phyloP scores from a whole-genome alignment of 2,329 filamentous ascomycete genomes.

The Trichophyton benhamiae region DNA sequence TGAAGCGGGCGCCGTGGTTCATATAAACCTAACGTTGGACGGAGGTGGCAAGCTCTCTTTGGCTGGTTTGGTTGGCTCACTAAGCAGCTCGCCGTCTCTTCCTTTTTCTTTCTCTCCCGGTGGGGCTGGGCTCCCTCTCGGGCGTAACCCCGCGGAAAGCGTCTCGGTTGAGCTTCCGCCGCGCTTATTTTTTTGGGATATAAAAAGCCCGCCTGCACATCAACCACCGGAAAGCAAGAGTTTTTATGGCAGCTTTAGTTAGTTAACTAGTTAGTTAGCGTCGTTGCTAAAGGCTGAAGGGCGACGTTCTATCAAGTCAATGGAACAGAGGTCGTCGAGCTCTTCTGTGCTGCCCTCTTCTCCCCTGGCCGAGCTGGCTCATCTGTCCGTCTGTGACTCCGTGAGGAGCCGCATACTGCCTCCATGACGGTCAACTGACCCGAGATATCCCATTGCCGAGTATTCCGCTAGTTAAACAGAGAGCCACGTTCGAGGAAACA shows the following conservation, averaged over 20 bases:
- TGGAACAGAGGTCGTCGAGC: neutral
- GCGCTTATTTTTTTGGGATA: neutral
- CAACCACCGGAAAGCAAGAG: too few relatives aligned
- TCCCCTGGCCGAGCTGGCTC: neutral
- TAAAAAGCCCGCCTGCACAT: too few relatives aligned
- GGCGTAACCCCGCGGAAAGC: neutral
- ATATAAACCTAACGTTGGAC: neutral
- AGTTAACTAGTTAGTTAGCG: too few relatives aligned
- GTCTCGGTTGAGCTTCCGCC: neutral
- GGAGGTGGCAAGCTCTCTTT: neutral
- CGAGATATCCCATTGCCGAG: constrained; percentile 10
- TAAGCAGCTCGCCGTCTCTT: neutral
- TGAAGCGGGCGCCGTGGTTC: neutral
- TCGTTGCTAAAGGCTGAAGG: too few relatives aligned
- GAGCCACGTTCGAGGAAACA: constrained; percentile 4
- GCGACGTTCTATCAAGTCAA: neutral
- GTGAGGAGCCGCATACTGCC: constrained; percentile 11
- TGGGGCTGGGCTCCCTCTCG: neutral
- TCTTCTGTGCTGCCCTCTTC: neutral
- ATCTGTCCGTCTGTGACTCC: constrained; percentile 8
- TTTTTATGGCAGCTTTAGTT: too few relatives aligned
- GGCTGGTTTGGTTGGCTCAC: neutral
- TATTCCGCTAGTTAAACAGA: constrained; percentile 15
- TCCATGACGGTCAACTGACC: constrained; percentile 1
- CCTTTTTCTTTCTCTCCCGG: neutral